Percentiles rank a stretch among this genome's conserved stretches.
Conservation (phyloP, 2,329 filamentous ascomycete genomes). For the Sarocladiaceae sp. region DNA sequence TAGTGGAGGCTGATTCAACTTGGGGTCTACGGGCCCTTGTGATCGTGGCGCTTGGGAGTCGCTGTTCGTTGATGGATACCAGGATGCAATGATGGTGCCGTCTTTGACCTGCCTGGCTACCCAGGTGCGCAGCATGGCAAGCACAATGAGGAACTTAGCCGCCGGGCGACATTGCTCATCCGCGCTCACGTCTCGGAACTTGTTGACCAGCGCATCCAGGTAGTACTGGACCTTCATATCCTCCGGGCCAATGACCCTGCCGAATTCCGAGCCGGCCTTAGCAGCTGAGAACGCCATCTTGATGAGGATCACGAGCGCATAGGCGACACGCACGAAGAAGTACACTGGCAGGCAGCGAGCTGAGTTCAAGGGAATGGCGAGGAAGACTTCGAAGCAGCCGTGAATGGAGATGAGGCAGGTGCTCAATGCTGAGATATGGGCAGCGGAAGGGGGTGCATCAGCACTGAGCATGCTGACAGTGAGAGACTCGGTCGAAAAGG, state of each 20-base stretch:
- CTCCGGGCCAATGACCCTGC: conserved; percentile 64
- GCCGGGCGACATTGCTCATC: conserved; percentile 62
- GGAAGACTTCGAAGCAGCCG: conserved; percentile 60
- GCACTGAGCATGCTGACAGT: conserved; percentile 36
- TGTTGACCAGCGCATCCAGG: conserved; percentile 64
- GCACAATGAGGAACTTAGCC: conserved; percentile 65
- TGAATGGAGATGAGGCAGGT: conserved; percentile 65
- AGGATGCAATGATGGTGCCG: background rate
- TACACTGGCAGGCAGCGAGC: conserved; percentile 66
- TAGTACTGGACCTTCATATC: conserved; percentile 63
- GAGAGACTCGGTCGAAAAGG: conserved; percentile 41
- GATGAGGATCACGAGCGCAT: conserved; percentile 67
- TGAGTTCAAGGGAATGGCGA: conserved; percentile 52
- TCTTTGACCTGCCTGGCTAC: conserved; percentile 47
- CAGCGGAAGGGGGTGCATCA: conserved; percentile 33
- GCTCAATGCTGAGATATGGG: conserved; percentile 63
- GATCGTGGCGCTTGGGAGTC: background rate
- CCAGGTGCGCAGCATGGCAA: conserved; percentile 68
- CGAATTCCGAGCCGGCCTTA: conserved; percentile 60
- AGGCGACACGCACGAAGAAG: conserved; percentile 67
- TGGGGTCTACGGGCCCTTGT: conserved; percentile 14
- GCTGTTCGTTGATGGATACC: background rate
- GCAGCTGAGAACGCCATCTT: conserved; percentile 69
- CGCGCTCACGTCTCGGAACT: conserved; percentile 61
- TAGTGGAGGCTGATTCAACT: background rate